Evolutionary conservation across 2,329 filamentous ascomycete genomes (phyloP).

Genomic region (Pyrenochaeta sp.): DNA sequence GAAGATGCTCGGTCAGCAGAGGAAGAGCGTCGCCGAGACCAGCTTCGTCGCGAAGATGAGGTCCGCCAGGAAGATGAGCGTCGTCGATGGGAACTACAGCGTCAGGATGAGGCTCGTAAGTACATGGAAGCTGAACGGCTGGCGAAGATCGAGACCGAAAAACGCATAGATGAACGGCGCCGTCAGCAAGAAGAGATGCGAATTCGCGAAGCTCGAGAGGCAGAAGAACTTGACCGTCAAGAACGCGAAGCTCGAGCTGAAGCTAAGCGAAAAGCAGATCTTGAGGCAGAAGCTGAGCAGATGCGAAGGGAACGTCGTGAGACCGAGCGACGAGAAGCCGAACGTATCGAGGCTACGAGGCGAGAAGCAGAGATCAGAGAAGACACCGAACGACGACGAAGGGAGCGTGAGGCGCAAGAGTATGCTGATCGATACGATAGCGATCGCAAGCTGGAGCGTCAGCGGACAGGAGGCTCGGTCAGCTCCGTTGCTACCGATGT

Average conservation of each 20-base stretch:
- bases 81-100: constrained; percentile 30
- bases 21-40: constrained; percentile 30
- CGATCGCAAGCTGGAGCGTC: constrained; percentile 37
- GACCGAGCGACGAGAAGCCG: constrained; percentile 37
- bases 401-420: constrained; percentile 36
- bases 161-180: constrained; percentile 32
- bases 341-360: constrained; percentile 32
- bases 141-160: constrained; percentile 39
- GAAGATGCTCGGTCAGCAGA: constrained; percentile 27
- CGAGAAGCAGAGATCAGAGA: constrained; percentile 42
- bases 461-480: constrained; percentile 39
- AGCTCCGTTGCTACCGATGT: constrained; percentile 43
- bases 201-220: constrained; percentile 38
- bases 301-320: constrained; percentile 35
- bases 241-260: constrained; percentile 40
- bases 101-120: constrained; percentile 39
- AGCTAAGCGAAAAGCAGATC: constrained; percentile 35
- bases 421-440: constrained; percentile 31
- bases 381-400: constrained; percentile 35
- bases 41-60: constrained; percentile 30
- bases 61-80: constrained; percentile 30
- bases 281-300: constrained; percentile 34
- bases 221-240: constrained; percentile 39
- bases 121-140: constrained; percentile 39
- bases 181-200: constrained; percentile 36